Conservation (phyloP, 495 filamentous ascomycete genomes). For the Chaetomium tenue region DNA sequence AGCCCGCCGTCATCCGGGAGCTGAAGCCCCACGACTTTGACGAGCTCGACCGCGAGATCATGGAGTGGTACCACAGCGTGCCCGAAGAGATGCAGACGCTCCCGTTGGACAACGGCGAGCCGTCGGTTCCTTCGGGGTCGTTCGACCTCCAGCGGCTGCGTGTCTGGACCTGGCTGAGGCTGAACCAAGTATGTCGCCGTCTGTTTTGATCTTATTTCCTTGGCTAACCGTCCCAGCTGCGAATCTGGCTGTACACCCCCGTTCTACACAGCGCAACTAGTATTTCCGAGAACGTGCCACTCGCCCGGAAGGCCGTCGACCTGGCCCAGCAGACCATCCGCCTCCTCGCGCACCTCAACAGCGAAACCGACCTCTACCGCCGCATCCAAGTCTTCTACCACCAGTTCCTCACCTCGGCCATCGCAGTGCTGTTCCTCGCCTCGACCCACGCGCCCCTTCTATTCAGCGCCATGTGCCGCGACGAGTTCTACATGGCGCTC, state of each 20-base stretch:
- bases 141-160: constrained; percentile 55
- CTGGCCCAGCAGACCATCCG: constrained; percentile 79
- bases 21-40: constrained; percentile 64
- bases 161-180: constrained; percentile 64
- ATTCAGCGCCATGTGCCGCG: constrained; percentile 70
- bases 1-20: constrained; percentile 51
- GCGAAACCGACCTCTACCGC: constrained; percentile 76
- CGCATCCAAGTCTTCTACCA: constrained; percentile 81
- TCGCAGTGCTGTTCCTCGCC: constrained; percentile 79
- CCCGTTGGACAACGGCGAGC: constrained; percentile 23
- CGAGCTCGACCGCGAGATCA: constrained; percentile 71
- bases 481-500: constrained; percentile 83
- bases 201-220: background rate
- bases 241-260: constrained; percentile 77
- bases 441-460: constrained; percentile 76
- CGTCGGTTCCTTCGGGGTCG: constrained; percentile 27
- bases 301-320: constrained; percentile 69
- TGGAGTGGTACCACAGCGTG: constrained; percentile 66
- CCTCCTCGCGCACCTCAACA: constrained; percentile 70
- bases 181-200: constrained; percentile 57
- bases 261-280: constrained; percentile 73
- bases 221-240: constrained; percentile 44
- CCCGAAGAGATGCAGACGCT: constrained; percentile 39
- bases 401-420: constrained; percentile 77
- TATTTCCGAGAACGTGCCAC: constrained; percentile 66